These are phyloP conservation scores for Ballota nigra DNA, from an alignment of 257 asterid genomes.

Conservation along the genomic window DNA sequence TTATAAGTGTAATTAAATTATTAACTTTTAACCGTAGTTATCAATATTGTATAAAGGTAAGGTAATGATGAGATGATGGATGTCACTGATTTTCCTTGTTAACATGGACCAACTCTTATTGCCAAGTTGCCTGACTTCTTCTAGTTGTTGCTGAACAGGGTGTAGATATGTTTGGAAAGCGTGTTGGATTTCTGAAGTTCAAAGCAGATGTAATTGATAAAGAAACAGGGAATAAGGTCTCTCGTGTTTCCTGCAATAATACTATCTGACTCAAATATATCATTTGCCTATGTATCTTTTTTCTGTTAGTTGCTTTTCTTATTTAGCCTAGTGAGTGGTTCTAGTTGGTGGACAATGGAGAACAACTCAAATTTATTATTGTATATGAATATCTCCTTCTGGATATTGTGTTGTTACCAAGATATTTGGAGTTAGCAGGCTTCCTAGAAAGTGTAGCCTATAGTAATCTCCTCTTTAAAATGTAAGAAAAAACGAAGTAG, in stretches of 20 bases:
- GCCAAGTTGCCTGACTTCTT: constrained; percentile 17
- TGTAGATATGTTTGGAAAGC: constrained; percentile 93
- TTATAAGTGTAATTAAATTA: background rate
- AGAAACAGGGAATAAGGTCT: constrained; percentile 72
- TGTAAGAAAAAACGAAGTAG: background rate
- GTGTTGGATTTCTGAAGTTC: constrained; percentile 90
- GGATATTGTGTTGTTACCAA: background rate
- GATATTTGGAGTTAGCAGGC: background rate
- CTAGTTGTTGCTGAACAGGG: constrained; percentile 47
- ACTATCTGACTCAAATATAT: constrained; percentile 5
- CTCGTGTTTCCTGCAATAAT: constrained; percentile 4
- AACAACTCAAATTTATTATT: background rate
- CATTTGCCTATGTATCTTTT: background rate
- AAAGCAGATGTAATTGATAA: constrained; percentile 78
- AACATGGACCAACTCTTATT: background rate
- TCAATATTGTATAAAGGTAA: background rate
- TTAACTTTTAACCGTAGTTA: background rate
- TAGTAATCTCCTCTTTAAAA: background rate
- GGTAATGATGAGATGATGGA: background rate
- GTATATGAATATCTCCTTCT: background rate
- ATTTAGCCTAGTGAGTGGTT: background rate
- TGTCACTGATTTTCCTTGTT: background rate
- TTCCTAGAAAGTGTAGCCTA: background rate
- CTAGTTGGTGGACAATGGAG: background rate
- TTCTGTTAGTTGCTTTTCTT: background rate